Base-by-base conservation (phyloP, 1,284 basidiomycete genomes). In the Microbotryum saponariae region DNA sequence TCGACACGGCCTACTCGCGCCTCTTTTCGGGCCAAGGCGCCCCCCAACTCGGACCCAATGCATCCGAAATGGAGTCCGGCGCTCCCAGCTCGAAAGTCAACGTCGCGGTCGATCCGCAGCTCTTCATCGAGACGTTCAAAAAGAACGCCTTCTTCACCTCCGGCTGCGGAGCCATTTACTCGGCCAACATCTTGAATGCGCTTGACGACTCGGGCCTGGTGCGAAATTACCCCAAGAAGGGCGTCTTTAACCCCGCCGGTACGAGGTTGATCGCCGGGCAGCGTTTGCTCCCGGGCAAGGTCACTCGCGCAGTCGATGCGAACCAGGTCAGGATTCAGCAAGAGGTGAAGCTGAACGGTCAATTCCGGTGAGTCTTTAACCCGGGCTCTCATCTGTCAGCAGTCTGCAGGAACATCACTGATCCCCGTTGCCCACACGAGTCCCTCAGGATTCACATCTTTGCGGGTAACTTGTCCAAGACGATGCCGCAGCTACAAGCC, bases 1-100 rank as follows among this genome's bases (percentile, higher is more conserved):
- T 77, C 66, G 76, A 77, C 63, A 66, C 75, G 9, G 73, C 74
- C 56, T 77, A 77, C 68, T 73, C 75, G 56, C 70, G 73, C 31
- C 69, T 76, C 47, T 76, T 76, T 70, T 72, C 70, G 52, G 59
- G 57, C 33, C 53, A 58, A 21, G 50, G 55, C 8, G 55, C 52
- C 61, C n/a, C 69, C 67, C 37, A 63, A 60, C 45, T 60, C 62
- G 6, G 63, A 67, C 47, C 65, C 70, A 52, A 64, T 52, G 47
- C 49, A n/a, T 21, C 37, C 51, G 37, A 42, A 42, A 42, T 42
- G 37, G 37, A 42, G 16, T 42, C 37, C 3, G 37, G 37, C 16
- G 37, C 37, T 18, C 37, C 37, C 14, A 42, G 37, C 37, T 60
- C 61, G 31, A 60, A 66, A 54, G 44, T 54, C 9, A 53, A 42